phyloP scores from a whole-genome alignment of 1,284 basidiomycete genomes.

The Papiliotrema nemorosa region DNA sequence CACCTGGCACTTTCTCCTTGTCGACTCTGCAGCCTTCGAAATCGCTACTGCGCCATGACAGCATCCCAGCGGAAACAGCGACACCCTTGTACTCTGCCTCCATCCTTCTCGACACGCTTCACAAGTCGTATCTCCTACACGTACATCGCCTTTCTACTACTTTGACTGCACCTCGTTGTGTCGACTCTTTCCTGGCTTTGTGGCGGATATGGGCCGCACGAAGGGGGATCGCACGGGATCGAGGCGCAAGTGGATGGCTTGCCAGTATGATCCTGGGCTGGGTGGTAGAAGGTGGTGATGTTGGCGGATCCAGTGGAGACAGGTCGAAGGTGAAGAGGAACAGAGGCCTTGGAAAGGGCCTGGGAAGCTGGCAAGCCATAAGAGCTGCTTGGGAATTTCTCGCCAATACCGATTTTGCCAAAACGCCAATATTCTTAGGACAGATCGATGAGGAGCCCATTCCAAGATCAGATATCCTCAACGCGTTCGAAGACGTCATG shows the following conservation, averaged over 20 bases:
- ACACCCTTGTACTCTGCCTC: slow-evolving; percentile 79
- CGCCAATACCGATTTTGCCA: slow-evolving; percentile 67
- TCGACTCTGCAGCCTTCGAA: slow-evolving; percentile 70
- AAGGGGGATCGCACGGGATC: slow-evolving; percentile 61
- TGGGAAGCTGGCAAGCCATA: slow-evolving; percentile 50
- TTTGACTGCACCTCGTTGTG: slow-evolving; percentile 59
- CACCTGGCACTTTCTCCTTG: slow-evolving; percentile 59
- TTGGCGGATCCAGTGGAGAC: slow-evolving; percentile 29
- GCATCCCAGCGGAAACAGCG: slow-evolving; percentile 39
- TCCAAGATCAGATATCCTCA: slow-evolving; percentile 40
- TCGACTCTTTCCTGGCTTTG: slow-evolving; percentile 67
- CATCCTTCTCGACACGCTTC: slow-evolving; percentile 64
- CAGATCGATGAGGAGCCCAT: slow-evolving; percentile 23
- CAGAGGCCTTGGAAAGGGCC: slow-evolving; percentile 52
- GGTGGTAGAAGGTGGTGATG: slow-evolving; percentile 67
- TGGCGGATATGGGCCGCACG: slow-evolving; percentile 88
- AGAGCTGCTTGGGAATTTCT: slow-evolving; percentile 46
- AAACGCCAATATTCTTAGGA: slow-evolving; percentile 63
- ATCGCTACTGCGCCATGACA: slow-evolving; percentile 58
- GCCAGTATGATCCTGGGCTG: slow-evolving; percentile 69
- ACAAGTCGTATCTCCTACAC: slow-evolving; percentile 65
- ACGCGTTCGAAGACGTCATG: slow-evolving; percentile 55
- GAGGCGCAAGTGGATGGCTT: slow-evolving; percentile 65
- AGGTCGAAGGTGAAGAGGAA: slow-evolving; percentile 36
- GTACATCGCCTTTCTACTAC: slow-evolving; percentile 63